Base-by-base conservation (phyloP, 208 protist species). In the Acanthamoeba castellanii region DNA sequence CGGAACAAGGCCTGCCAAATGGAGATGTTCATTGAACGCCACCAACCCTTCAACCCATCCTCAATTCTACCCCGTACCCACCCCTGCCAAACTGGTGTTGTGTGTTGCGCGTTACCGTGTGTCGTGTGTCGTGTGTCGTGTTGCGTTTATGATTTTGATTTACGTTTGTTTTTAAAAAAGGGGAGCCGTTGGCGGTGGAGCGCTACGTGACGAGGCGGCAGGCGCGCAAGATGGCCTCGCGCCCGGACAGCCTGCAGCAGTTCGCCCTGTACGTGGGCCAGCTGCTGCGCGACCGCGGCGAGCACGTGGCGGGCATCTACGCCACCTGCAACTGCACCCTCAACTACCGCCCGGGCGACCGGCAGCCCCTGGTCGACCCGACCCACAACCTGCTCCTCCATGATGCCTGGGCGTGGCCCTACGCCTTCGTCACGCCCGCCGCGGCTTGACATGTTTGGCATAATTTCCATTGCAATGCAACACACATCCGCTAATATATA, bases 231-330 rank as follows among this genome's bases (percentile, higher is more conserved):
- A 5, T 81, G 72, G 18, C 11, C 9, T 81, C 72, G 37, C 72
- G 72, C 7, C 72, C 72, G 72, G 72, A 81, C 30, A 25, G 37
- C 72, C 37, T 81, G 16, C 72, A 81, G 13, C 72, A 81, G 72
- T 81, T 81, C 16, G 72, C 72, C 6, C 37, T 50, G 30, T 16
- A 50, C 27, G 34, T 81, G 72, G 37, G 37, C 7, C 2, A 37
- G 9, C 30, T 50, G 27, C 72, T 81, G 8, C 37, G 30, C 18
- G 6, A 81, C 5, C 30, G 37, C 16, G 72, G 72, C 72, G 72
- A 81, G 30, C 72, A 74, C 13, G 72, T 50, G 37, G 18, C 27
- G 37, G 72, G 72, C 30, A 27, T 81, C 72, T 81, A 81, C 72
- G 72, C 72, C 30, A 47, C 8, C 72, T 16, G 30, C 72, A 13